Conservation (phyloP, 495 filamentous ascomycete species). For the Podospora didyma region DNA sequence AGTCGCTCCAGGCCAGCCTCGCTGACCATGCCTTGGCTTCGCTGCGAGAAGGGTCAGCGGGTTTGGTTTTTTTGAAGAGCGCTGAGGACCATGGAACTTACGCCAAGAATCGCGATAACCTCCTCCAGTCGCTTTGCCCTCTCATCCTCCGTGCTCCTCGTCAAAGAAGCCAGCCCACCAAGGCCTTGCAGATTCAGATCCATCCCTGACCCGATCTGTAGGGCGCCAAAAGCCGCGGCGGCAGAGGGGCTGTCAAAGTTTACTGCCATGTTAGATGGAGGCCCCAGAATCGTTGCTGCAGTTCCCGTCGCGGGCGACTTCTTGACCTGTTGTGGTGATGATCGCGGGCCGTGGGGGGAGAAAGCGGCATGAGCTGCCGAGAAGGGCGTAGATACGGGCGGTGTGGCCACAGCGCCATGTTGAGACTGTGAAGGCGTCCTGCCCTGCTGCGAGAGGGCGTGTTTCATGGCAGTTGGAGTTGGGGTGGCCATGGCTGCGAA, state of each 20-base stretch:
- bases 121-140: conserved; percentile 48
- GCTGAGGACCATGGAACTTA: conserved; percentile 7
- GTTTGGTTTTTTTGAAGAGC: too few relatives aligned
- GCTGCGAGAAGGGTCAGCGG: conserved; percentile 19
- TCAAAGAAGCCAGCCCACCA: conserved; percentile 24
- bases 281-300: conserved; percentile 33
- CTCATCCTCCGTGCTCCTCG: conserved; percentile 54
- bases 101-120: conserved; percentile 41
- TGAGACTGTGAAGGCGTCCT: conserved; percentile 42
- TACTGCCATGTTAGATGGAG: conserved; percentile 30
- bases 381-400: conserved; percentile 54
- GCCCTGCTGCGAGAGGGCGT: conserved; percentile 46
- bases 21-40: conserved; percentile 58
- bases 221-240: conserved; percentile 43
- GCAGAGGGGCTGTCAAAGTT: conserved; percentile 54
- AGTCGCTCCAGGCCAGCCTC: conserved; percentile 78
- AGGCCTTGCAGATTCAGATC: conserved; percentile 41
- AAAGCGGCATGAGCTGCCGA: conserved; percentile 46
- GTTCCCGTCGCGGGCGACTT: conserved; percentile 45
- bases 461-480: conserved; percentile 34
- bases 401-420: conserved; percentile 46
- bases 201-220: conserved; percentile 34
- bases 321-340: conserved; percentile 53
- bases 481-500: conserved; percentile 44
- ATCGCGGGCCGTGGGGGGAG: conserved; percentile 46